Percentiles rank a stretch among this genome's conserved stretches.
Conservation (phyloP, 164 flowering plant genomes). For the Hamamelis virginiana region DNA sequence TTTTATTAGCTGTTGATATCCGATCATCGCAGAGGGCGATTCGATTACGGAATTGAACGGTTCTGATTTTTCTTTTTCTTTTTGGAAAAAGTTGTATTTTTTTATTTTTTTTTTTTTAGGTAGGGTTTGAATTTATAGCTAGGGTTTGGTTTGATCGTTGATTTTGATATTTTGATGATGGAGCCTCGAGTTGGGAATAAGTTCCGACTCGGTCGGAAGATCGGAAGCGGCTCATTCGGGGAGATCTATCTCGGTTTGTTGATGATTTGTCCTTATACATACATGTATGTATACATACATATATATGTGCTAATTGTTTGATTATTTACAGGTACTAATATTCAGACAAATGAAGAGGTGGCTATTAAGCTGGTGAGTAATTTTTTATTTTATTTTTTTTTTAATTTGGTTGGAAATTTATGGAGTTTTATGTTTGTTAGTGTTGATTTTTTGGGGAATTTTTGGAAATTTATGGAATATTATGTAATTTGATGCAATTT, state of each 20-base stretch:
- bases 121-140: background rate
- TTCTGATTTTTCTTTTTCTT: background rate
- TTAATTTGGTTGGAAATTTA: background rate
- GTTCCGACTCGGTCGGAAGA: slow-evolving; percentile 58
- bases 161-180: slow-evolving; percentile 20
- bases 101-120: no score
- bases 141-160: slow-evolving; percentile 14
- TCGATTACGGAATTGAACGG: background rate
- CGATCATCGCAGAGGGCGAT: background rate
- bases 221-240: slow-evolving; percentile 65
- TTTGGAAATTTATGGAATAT: background rate
- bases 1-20: background rate
- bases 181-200: slow-evolving; percentile 64
- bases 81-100: background rate
- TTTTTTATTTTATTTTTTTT: background rate
- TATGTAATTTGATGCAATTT: background rate
- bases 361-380: slow-evolving; percentile 70
- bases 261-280: background rate
- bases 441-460: background rate
- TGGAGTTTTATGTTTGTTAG: background rate
- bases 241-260: slow-evolving; percentile 64
- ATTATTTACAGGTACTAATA: slow-evolving; percentile 46
- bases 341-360: slow-evolving; percentile 62
- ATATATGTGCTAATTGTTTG: background rate
- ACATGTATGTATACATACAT: background rate